Base-by-base conservation (phyloP, 2,329 filamentous ascomycete genomes). In the Scedosporium dehoogii region DNA sequence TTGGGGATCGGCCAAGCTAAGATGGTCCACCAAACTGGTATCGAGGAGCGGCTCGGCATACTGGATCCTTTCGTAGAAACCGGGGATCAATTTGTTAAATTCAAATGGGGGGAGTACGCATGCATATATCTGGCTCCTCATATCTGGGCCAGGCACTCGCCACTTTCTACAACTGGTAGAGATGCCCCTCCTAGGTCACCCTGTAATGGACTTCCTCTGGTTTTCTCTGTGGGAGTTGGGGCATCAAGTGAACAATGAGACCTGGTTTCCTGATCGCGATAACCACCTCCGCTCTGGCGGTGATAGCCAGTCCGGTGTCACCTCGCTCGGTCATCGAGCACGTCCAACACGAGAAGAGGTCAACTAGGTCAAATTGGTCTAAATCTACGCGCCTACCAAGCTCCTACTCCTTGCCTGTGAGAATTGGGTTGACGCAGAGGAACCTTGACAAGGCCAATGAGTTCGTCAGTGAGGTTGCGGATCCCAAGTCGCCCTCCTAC, bases 371-470 rank as follows among this genome's bases (percentile, higher is more conserved):
- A 10, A 21, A 23, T 21, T 61, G 60, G 60, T 14, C 33, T 18
- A 56, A 61, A 53, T 16, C 41, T 14, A 46, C 33, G n/a, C 60
- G 60, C 9, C 33, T 61, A 18, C 60, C 48, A 3, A 42, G 60
- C 7, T 61, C 60, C 3, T 53, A 44, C 33, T 42, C 60, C 14
- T n/a, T 78, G 7, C 73, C 74, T 3, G 72, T 77, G 18, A 72
- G 73, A 41, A 79, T 81, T 59, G 78, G 77, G 4, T 70, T 81
- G 46, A 69, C 73, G 42, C 78, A 81, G 65, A 71, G 72, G 25
- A 80, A 80, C 63, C 67, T 81, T n/a, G 72, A 80, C 60, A 72
- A 71, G 44, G 78, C 73, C 3, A 77, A 79, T 63, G 75, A 76
- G 57, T 75, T 76, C 51, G 69, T 80, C 10, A 68, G 74, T 27